Evolutionary conservation across 148 eudicot species (phyloP), one percentile per base, ranked within the genome.

Genomic region (Cornus florida): DNA sequence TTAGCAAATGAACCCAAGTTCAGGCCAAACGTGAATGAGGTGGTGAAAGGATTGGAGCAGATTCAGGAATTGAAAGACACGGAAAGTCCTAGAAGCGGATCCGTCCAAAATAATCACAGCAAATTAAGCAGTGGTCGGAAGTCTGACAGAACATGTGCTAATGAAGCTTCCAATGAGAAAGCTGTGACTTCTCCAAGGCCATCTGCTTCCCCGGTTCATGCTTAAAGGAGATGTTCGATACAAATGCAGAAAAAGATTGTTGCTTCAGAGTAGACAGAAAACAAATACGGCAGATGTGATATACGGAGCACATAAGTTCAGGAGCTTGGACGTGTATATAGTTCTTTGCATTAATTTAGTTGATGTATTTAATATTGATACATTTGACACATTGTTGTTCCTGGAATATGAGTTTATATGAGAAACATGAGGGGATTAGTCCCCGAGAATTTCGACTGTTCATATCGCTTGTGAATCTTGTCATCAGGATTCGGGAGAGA

Each of bases 21-120:
- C 57, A 79, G 98, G 69, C 98, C 98, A 0, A 88, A 74, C 72
- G 90, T 93, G 94, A 74, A 56, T 7, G 92, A 95, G 74, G 86
- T 95, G 8, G 96, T 95, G 35, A 81, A 78, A 23, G 87, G 81
- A 65, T 76, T 91, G 69, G 93, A 94, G 67, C 89, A 89, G 75
- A 88, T 94, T 69, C 93, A 87, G 82, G 83, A 84, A 28, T 66
- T 79, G 28, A 32, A 19, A 10, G 71, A 66, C 32, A 20, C 71
- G 22, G 84, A 75, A 11, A 70, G 69, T 66, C 35, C 76, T 31
- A 70, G 64, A 71, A 31, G 69, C 20, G 79, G 75, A 24, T 57
- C 39, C 6, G 14, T 68, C 50, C 72, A n/a, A 70, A 72, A 31
- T 23, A 17, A 75, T 53, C 86, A 66, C 17, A 73, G 75, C 69